Conservation (phyloP, 768 basidiomycete genomes). For the Sarcodon sp. region DNA sequence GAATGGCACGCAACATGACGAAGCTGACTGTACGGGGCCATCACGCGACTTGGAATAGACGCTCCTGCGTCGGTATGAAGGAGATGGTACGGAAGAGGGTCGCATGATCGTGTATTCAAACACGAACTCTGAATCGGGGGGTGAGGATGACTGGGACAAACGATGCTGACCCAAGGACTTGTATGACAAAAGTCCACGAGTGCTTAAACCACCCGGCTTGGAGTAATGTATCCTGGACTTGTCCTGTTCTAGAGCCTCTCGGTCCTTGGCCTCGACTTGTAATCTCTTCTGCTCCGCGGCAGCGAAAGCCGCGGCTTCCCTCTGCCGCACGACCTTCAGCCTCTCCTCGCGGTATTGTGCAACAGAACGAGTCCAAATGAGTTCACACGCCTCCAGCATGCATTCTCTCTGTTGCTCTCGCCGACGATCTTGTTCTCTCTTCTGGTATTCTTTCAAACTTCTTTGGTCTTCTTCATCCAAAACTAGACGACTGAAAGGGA, state of each 20-base stretch:
- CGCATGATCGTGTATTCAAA: too few relatives aligned
- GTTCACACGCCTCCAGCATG: constrained; percentile 12
- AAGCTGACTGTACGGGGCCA: not conserved
- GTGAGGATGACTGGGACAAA: not conserved
- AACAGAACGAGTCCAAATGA: constrained; percentile 14
- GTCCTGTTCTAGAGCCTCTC: constrained; percentile 7
- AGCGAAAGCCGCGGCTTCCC: constrained; percentile 9
- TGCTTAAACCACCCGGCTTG: not conserved
- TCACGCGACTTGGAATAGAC: not conserved
- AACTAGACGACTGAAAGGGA: constrained; percentile 24
- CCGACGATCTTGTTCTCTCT: constrained; percentile 20
- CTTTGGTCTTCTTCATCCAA: constrained; percentile 30
- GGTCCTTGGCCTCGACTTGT: constrained; percentile 12
- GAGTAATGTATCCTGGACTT: not conserved
- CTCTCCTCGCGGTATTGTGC: constrained; percentile 11
- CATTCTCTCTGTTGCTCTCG: constrained; percentile 17
- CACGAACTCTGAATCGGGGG: too few relatives aligned
- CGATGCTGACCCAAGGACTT: not conserved
- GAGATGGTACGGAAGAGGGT: too few relatives aligned
- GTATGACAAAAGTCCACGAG: not conserved
- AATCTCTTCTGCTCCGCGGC: constrained; percentile 7
- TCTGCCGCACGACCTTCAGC: constrained; percentile 8
- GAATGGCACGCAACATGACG: constrained; percentile 32
- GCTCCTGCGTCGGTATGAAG: too few relatives aligned
- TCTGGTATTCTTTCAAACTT: constrained; percentile 22